These are phyloP conservation scores for Russula sp. DNA, from an alignment of 768 basidiomycete genomes.

Conservation along the genomic window DNA sequence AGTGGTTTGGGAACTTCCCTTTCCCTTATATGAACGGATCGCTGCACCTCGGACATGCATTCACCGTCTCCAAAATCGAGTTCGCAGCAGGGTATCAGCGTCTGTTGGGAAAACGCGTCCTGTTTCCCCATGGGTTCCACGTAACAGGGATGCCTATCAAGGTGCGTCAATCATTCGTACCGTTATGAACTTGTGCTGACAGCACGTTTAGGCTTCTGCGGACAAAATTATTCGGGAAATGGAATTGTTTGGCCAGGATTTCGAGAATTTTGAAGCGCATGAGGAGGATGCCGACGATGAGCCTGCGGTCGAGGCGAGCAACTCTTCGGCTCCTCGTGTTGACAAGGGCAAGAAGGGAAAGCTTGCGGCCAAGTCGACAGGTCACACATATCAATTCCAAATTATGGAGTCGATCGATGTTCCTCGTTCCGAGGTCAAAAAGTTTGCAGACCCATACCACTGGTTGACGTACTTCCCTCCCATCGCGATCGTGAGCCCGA, in stretches of 20 bases:
- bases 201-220: slow-evolving; percentile 70
- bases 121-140: slow-evolving; percentile 98
- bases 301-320: slow-evolving; percentile 43
- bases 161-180: slow-evolving; percentile 46
- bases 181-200: background rate
- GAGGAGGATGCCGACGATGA: slow-evolving; percentile 45
- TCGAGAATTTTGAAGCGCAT: slow-evolving; percentile 61
- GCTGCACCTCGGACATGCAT: slow-evolving; percentile 94
- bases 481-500: slow-evolving; percentile 65
- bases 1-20: slow-evolving; percentile 97
- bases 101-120: slow-evolving; percentile 87
- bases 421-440: slow-evolving; percentile 85
- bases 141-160: slow-evolving; percentile 99
- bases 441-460: slow-evolving; percentile 91
- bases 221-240: slow-evolving; percentile 98
- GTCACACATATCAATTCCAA: slow-evolving; percentile 96
- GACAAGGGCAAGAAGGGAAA: slow-evolving; percentile 96
- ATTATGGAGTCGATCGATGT: slow-evolving; percentile 95
- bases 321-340: slow-evolving; percentile 45
- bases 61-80: slow-evolving; percentile 97
- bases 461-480: slow-evolving; percentile 97
- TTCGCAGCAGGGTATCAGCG: slow-evolving; percentile 94
- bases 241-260: slow-evolving; percentile 90
- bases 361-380: slow-evolving; percentile 87
- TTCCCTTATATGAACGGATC: slow-evolving; percentile 99